Conservation (phyloP, 192 early-diverging fungal species). For the Coemansia pectinata region DNA sequence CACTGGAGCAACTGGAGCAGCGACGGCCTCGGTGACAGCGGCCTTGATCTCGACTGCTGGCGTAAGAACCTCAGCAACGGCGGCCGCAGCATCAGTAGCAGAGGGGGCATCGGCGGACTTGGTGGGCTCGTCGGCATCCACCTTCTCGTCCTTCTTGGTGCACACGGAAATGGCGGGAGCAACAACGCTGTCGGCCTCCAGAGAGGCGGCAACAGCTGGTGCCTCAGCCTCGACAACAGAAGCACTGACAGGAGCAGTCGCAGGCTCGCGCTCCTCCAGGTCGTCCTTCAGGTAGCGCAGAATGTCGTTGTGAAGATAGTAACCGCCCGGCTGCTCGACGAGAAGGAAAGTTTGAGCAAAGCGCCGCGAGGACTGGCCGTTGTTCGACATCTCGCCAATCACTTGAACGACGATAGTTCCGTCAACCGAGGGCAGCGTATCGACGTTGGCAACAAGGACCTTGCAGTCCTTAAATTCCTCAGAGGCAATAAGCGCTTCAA, state of each 20-base stretch:
- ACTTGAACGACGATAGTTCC: constrained; percentile 89
- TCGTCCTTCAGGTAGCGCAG: constrained; percentile 96
- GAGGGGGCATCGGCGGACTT: constrained; percentile 25
- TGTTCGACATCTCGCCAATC: constrained; percentile 89
- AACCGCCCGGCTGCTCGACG: constrained; percentile 85
- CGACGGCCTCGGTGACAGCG: constrained; percentile 6
- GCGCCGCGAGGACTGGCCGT: constrained; percentile 73
- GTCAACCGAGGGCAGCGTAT: constrained; percentile 72
- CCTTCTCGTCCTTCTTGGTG: constrained; percentile 48
- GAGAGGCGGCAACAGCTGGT: constrained; percentile 5
- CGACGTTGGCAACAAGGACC: constrained; percentile 85
- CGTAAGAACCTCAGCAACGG: constrained; percentile 25
- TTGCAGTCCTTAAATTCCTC: constrained; percentile 84
- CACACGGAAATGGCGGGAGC: constrained; percentile 24
- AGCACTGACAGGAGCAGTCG: constrained; percentile 13
- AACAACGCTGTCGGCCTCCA: constrained; percentile 7
- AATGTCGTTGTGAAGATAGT: constrained; percentile 92
- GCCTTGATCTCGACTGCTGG: constrained; percentile 29
- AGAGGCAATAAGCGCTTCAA: constrained; percentile 70
- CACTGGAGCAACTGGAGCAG: not conserved
- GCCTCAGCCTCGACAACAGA: constrained; percentile 7
- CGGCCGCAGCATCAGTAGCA: constrained; percentile 18
- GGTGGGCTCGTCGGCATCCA: constrained; percentile 29
- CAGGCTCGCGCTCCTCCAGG: constrained; percentile 57
- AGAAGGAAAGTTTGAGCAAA: constrained; percentile 93